Base-by-base conservation (phyloP, 768 basidiomycete genomes). In the Leucocoprinus leucothites region DNA sequence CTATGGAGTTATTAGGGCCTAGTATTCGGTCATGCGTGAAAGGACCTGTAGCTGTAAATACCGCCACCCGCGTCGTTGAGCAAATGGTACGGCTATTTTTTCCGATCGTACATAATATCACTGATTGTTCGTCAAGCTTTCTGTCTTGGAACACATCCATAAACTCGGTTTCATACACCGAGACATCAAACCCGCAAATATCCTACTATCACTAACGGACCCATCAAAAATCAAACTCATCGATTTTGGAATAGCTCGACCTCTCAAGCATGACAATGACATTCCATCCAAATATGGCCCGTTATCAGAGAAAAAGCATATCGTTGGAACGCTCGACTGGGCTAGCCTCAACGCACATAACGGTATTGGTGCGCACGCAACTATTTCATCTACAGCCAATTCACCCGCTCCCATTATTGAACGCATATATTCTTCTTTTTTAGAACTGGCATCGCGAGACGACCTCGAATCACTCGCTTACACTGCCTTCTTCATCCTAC, bases 381-480 rank as follows among this genome's bases (percentile, higher is more conserved):
- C n/a, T n/a, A n/a, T n/a, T n/a, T n/a, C n/a, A n/a, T n/a, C n/a
- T n/a, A n/a, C n/a, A n/a, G n/a, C n/a, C n/a, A n/a, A n/a, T n/a
- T n/a, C n/a, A n/a, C n/a, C n/a, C n/a, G n/a, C n/a, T n/a, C 49
- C 41, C n/a, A n/a, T n/a, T n/a, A n/a, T n/a, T n/a, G n/a, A n/a
- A n/a, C n/a, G n/a, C n/a, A n/a, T n/a, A n/a, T n/a, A n/a, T n/a
- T n/a, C n/a, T n/a, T n/a, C n/a, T n/a, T n/a, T n/a, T n/a, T n/a
- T 43, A 66, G 65, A 64, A 36, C 62, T 67, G 40, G 53, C 60
- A 28, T 67, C 64, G 1, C 80, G 80, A 35, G 82, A 84, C 59
- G 82, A 84, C 62, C 68, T 84, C 46, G 82, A 84, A 66, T 77
- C 78, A 1, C 67, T 84, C 19, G 79, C 82, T 3, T 79, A 80